Evolutionary conservation across 2,329 filamentous ascomycete species (phyloP).

Genomic region (Fusarium mangiferae): DNA sequence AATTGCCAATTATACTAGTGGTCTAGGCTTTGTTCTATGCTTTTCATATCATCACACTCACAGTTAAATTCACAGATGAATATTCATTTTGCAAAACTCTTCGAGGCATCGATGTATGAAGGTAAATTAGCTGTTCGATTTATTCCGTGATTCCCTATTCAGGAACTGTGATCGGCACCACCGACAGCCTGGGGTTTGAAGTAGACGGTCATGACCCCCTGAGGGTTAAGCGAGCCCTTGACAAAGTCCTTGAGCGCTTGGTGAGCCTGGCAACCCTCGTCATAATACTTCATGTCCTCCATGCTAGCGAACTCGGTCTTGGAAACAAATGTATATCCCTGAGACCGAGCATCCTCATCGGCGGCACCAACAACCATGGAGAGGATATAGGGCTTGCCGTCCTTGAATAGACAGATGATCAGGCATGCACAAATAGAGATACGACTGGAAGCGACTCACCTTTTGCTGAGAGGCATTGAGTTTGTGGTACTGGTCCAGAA

Average conservation of each 20-base stretch:
- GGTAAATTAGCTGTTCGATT: background rate
- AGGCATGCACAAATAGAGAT: conserved; percentile 4
- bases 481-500: conserved; percentile 58
- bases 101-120: background rate
- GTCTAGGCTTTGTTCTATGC: background rate
- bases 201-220: conserved; percentile 54
- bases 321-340: conserved; percentile 73
- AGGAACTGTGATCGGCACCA: conserved; percentile 32
- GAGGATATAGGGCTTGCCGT: conserved; percentile 77
- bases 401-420: conserved; percentile 54
- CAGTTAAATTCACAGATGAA: background rate
- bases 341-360: conserved; percentile 66
- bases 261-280: conserved; percentile 61
- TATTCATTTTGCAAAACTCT: background rate
- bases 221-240: conserved; percentile 45
- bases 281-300: conserved; percentile 78
- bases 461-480: conserved; percentile 55
- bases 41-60: background rate
- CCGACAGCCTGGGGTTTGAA: conserved; percentile 50
- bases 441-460: conserved; percentile 44
- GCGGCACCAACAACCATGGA: conserved; percentile 64
- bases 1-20: no score
- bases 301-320: conserved; percentile 71
- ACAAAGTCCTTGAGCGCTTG: conserved; percentile 52
- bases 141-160: background rate